Evolutionary conservation across 169 alveolate genomes (phyloP), one percentile per base, ranked within the genome.

Genomic region (Theileria equi): DNA sequence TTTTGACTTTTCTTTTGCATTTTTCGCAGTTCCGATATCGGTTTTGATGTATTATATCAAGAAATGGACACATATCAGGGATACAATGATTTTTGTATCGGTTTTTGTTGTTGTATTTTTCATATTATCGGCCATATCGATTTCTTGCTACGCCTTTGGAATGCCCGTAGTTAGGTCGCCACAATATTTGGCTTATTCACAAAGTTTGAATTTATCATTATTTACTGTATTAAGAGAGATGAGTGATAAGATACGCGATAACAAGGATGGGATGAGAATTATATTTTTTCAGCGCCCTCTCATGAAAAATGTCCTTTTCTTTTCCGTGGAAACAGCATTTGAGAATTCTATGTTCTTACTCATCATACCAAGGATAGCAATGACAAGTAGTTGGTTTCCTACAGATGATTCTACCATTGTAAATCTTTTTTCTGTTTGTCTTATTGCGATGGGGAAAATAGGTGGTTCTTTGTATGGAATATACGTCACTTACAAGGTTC

Each of bases 1-100:
- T 10, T 78, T 78, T 50, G 86, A 60, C 61, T 43, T 60, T 10
- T 83, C 90, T 5, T 69, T 76, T 54, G 43, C 66, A 36, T 50
- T 55, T 23, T 29, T 83, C 17, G 64, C 68, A n/a, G 34, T 64
- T 13, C 84, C 84, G n/a, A 31, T 74, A 35, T 0, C 66, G 13
- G 31, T 31, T 3, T 10, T 55, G 4, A 55, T 65, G 2, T 21
- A 49, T 36, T 21, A 19, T 3, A 23, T 71, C 26, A 63, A 61
- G 49, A 17, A 1, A 7, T 16, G 45, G 8, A 52, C 68, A 6
- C 1, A 45, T 43, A 25, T 48, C 48, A 35, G 65, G 31, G 73
- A 76, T 71, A 10, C 47, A 50, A 16, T 52, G 11, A 10, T 64
- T 3, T 48, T 74, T 2, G 19, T 64, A 1, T 16, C 17, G 8